Evolutionary conservation across 2,329 filamentous ascomycete species (phyloP).

Genomic region (Tolypocladium tropicale): DNA sequence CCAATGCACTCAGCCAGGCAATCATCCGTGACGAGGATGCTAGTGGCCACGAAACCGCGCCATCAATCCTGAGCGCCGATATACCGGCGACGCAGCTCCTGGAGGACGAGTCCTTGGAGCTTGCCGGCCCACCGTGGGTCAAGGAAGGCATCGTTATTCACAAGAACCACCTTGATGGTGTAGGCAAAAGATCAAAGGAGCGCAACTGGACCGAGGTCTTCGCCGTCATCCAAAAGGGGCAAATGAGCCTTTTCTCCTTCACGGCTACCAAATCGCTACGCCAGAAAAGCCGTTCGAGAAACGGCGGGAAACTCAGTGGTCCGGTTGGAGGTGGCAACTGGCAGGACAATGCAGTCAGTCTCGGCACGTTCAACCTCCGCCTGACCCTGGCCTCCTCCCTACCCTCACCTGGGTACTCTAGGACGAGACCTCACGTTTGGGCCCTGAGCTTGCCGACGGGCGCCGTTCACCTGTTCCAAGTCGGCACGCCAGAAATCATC

Average conservation of each 20-base stretch:
- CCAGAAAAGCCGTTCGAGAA: conserved; percentile 50
- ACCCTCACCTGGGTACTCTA: conserved; percentile 86
- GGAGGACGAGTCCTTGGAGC: conserved; percentile 85
- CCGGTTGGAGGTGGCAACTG: conserved; percentile 94
- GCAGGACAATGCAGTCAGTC: conserved; percentile 89
- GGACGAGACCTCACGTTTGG: conserved; percentile 84
- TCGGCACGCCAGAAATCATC: conserved; percentile 88
- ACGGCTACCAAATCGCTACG: conserved; percentile 67
- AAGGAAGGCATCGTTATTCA: conserved; percentile 95
- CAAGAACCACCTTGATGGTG: conserved; percentile 87
- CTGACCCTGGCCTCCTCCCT: conserved; percentile 88
- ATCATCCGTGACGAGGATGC: conserved; percentile 83
- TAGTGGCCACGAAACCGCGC: conserved; percentile 35
- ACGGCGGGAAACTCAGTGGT: conserved; percentile 38
- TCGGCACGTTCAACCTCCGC: conserved; percentile 78
- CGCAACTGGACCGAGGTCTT: conserved; percentile 93
- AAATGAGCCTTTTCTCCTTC: conserved; percentile 91
- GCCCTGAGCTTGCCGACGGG: conserved; percentile 85
- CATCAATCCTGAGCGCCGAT: conserved; percentile 49
- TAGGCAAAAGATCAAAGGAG: conserved; percentile 88
- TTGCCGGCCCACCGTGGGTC: conserved; percentile 92
- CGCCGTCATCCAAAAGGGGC: conserved; percentile 90
- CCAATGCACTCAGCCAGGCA: conserved; percentile 89
- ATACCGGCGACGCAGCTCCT: conserved; percentile 55
- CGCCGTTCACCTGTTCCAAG: conserved; percentile 96